Evolutionary conservation across 305 asterid genomes (phyloP).

Genomic region (Solanum chacoense): DNA sequence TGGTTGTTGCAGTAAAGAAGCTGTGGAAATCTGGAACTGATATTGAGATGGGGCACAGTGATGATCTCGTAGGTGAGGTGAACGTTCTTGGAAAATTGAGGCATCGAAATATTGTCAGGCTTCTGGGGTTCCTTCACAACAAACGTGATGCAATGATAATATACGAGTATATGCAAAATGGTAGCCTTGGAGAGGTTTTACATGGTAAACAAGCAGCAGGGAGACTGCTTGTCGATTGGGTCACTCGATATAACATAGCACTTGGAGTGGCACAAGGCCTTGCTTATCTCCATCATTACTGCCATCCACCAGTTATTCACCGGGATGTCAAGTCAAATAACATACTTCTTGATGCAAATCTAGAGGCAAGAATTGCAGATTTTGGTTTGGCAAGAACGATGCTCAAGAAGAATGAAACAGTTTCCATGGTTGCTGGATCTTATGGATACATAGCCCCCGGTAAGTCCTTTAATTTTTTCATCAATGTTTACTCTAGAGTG

Average conservation of each 20-base stretch:
- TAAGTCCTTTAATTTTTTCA: conserved; percentile 12
- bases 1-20: conserved; percentile 69
- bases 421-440: conserved; percentile 87
- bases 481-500: neutral
- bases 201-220: conserved; percentile 44
- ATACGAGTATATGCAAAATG: conserved; percentile 71
- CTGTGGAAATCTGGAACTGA: conserved; percentile 58
- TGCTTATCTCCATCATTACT: conserved; percentile 78
- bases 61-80: conserved; percentile 71
- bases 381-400: conserved; percentile 77
- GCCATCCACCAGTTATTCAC: conserved; percentile 74
- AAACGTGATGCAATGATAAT: conserved; percentile 63
- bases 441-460: conserved; percentile 95
- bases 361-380: conserved; percentile 79
- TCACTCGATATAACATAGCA: conserved; percentile 66
- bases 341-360: conserved; percentile 66
- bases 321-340: conserved; percentile 80
- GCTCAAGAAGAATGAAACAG: conserved; percentile 63
- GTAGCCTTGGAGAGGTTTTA: conserved; percentile 79
- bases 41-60: conserved; percentile 50
- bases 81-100: conserved; percentile 58
- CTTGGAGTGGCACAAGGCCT: conserved; percentile 86
- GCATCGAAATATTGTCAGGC: conserved; percentile 73
- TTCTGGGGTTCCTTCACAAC: conserved; percentile 74
- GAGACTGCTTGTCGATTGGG: conserved; percentile 72